Evolutionary conservation across 208 protist genomes (phyloP).

Genomic region (Leishmania martiniquensis): DNA sequence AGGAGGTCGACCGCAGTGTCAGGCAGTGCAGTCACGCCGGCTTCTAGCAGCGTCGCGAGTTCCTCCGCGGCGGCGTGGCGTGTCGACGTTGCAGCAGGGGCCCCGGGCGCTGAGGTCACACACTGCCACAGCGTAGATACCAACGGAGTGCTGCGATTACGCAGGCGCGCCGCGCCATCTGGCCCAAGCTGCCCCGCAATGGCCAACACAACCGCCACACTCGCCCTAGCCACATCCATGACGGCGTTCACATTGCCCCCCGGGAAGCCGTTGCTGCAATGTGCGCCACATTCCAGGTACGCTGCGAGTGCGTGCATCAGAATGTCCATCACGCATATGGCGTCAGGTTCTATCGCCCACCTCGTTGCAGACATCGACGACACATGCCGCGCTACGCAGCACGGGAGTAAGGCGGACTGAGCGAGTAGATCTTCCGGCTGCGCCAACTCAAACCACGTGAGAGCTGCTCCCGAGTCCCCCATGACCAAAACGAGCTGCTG

Average conservation of each 20-base stretch:
- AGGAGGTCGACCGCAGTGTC: conserved; percentile 10
- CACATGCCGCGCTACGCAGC: conserved; percentile 29
- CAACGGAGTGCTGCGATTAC: conserved; percentile 5
- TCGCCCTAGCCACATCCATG: conserved; percentile 12
- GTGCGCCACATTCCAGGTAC: neutral
- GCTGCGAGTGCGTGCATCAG: conserved; percentile 21
- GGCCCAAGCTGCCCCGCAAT: neutral
- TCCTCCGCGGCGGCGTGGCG: conserved; percentile 11
- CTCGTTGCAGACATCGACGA: neutral
- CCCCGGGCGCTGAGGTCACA: neutral
- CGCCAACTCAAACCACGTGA: conserved; percentile 17
- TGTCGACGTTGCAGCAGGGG: neutral
- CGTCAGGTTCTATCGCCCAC: neutral
- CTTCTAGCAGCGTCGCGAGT: conserved; percentile 9
- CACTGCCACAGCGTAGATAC: conserved; percentile 13
- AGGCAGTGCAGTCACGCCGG: conserved; percentile 13
- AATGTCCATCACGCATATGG: conserved; percentile 6
- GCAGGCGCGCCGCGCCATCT: neutral
- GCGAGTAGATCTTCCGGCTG: conserved; percentile 7
- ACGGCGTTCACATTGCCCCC: neutral
- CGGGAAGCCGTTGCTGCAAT: neutral
- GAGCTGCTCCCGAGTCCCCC: conserved; percentile 1
- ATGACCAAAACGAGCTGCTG: conserved; percentile 22
- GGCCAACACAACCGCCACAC: conserved; percentile 6
- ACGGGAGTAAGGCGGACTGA: conserved; percentile 37